phyloP scores from a whole-genome alignment of 163 green algal genomes.

The Coccomyxa subellipsoidea region DNA sequence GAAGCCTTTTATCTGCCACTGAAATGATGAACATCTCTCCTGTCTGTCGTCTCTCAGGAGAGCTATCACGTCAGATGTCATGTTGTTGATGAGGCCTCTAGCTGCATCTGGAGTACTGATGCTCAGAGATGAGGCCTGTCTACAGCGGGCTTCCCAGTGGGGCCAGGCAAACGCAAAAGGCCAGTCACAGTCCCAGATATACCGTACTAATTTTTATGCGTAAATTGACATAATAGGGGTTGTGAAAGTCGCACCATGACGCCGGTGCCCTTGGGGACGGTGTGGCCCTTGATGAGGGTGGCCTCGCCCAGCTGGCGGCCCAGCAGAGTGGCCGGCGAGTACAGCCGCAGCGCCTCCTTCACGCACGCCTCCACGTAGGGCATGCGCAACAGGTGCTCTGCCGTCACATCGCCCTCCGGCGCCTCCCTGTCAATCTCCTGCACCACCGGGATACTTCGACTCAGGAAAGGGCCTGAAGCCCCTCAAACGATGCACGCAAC shows the following conservation, averaged over 20 bases:
- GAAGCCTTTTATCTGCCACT: no score
- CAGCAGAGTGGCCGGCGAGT: neutral
- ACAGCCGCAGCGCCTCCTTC: conserved; percentile 12
- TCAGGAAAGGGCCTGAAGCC: no score
- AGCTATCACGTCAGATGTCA: no score
- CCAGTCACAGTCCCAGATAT: no score
- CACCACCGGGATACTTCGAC: neutral
- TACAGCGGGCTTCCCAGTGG: neutral
- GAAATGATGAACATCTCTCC: no score
- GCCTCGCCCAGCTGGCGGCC: neutral
- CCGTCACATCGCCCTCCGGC: neutral
- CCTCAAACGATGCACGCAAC: no score
- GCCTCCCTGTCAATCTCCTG: conserved; percentile 4
- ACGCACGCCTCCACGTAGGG: conserved; percentile 1
- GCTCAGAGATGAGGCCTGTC: no score
- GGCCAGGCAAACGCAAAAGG: no score
- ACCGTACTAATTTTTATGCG: no score
- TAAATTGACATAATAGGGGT: neutral
- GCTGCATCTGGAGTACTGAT: no score
- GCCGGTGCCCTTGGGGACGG: neutral
- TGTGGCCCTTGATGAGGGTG: neutral
- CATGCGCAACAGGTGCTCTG: neutral
- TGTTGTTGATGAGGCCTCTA: no score
- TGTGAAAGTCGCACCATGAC: neutral
- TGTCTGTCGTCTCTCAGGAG: no score